Percentiles rank a stretch among this genome's conserved stretches.
Evolutionary conservation across 1,284 basidiomycete species (phyloP).

Genomic region (Apiotrichum veenhuisii): DNA sequence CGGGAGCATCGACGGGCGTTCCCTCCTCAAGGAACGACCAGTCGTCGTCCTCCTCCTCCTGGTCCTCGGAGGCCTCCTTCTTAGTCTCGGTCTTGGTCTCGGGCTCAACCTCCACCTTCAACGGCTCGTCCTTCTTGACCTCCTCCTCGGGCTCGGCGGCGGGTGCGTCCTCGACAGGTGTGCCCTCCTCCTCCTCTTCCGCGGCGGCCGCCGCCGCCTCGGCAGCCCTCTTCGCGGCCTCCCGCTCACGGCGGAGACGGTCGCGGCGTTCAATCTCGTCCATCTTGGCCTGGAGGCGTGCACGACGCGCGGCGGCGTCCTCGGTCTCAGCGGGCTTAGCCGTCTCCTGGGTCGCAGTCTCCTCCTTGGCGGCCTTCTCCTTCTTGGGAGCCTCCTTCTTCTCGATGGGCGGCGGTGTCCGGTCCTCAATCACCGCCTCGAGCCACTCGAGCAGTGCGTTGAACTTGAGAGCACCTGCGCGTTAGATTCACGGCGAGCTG

Average conservation of each 20-base stretch:
- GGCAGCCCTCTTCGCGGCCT: constrained; percentile 18
- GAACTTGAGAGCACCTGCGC: constrained; percentile 45
- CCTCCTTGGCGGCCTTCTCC: background rate
- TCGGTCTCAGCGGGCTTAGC: constrained; percentile 15
- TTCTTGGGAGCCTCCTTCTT: constrained; percentile 4
- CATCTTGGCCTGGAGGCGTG: constrained; percentile 35
- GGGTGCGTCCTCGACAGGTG: background rate
- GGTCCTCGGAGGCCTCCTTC: constrained; percentile 1
- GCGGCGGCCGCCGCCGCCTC: background rate
- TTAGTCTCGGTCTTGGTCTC: constrained; percentile 1
- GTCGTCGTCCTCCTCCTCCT: constrained; percentile 4
- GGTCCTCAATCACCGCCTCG: constrained; percentile 17
- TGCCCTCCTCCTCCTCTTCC: constrained; percentile 1
- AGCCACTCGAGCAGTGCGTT: constrained; percentile 46
- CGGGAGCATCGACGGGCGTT: constrained; percentile 1
- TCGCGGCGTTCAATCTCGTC: constrained; percentile 43
- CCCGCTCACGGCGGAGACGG: constrained; percentile 33
- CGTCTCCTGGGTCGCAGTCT: constrained; percentile 7
- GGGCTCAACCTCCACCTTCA: background rate
- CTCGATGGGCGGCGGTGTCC: background rate
- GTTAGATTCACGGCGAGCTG: background rate
- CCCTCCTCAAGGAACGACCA: background rate
- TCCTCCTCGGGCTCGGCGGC: constrained; percentile 4
- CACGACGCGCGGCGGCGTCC: constrained; percentile 24
- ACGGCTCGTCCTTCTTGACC: background rate